Percentiles rank a stretch among this genome's conserved stretches.
phyloP scores from a whole-genome alignment of 2,329 filamentous ascomycete species.

The Colletotrichum sp. region DNA sequence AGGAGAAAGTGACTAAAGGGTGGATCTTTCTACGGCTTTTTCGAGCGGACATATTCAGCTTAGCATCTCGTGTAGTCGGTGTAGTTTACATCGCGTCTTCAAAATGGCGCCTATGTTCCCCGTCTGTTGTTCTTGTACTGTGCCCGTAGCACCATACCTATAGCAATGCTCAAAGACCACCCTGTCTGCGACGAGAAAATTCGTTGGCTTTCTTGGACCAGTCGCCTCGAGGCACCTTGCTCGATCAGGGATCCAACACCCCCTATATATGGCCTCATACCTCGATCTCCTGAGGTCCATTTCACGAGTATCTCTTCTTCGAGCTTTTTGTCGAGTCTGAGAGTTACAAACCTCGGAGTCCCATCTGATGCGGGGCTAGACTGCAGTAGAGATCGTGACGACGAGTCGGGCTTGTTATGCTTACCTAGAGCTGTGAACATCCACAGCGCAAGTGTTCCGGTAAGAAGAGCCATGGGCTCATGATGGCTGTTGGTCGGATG shows the following conservation, averaged over 20 bases:
- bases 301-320: background rate
- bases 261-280: background rate
- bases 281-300: background rate
- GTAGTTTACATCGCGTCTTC: background rate
- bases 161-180: background rate
- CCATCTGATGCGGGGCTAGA: background rate
- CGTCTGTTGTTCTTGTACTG: background rate
- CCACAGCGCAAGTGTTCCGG: background rate
- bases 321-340: background rate
- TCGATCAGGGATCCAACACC: background rate
- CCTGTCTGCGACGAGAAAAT: background rate
- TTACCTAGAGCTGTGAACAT: background rate
- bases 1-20: background rate
- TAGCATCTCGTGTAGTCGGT: background rate
- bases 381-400: background rate
- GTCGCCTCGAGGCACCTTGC: background rate
- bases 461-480: background rate
- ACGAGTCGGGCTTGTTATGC: background rate
- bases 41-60: background rate
- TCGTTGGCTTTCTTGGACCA: background rate
- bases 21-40: accelerated
- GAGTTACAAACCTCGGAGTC: background rate
- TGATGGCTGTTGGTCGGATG: background rate
- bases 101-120: background rate
- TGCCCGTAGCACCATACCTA: background rate